phyloP scores from a whole-genome alignment of 2,329 filamentous ascomycete genomes.

The Pseudophaeomoniella oleicola region DNA sequence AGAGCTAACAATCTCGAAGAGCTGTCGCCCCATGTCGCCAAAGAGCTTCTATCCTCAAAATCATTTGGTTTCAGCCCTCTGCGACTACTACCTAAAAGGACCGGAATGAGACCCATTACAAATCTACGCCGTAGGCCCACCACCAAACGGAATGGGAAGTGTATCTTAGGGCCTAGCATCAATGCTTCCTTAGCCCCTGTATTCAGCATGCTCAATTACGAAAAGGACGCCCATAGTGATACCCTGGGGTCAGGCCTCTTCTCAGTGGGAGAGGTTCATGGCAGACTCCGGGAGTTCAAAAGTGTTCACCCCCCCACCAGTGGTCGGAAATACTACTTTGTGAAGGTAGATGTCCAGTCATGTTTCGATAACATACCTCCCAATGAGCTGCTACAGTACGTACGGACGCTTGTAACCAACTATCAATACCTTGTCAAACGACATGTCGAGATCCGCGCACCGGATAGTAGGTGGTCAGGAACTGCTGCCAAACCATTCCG shows the following conservation, averaged over 20 bases:
- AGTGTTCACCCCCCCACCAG: slow-evolving; percentile 23
- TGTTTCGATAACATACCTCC: slow-evolving; percentile 97
- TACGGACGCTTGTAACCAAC: slow-evolving; percentile 42
- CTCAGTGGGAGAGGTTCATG: slow-evolving; percentile 68
- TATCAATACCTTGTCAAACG: slow-evolving; percentile 56
- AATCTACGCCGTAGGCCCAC: slow-evolving; percentile 59
- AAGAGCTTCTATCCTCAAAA: slow-evolving; percentile 44
- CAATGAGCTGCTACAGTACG: slow-evolving; percentile 51
- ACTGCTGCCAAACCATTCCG: slow-evolving; percentile 14
- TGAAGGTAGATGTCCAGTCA: slow-evolving; percentile 78
- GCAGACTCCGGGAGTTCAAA: slow-evolving; percentile 57
- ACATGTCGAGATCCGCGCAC: slow-evolving; percentile 55
- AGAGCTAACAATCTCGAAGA: slow-evolving; percentile 68
- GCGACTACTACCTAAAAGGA: slow-evolving; percentile 67
- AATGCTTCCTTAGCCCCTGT: slow-evolving; percentile 59
- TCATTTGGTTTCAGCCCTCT: slow-evolving; percentile 64
- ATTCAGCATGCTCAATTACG: slow-evolving; percentile 62
- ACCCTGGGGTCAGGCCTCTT: slow-evolving; percentile 67
- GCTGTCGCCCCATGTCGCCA: slow-evolving; percentile 43
- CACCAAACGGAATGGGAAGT: slow-evolving; percentile 36
- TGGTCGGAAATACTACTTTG: slow-evolving; percentile 56
- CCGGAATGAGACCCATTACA: slow-evolving; percentile 67
- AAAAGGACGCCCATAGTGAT: slow-evolving; percentile 46
- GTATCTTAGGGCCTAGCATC: slow-evolving; percentile 47
- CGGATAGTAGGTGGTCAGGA: slow-evolving; percentile 11